Evolutionary conservation across 2,329 filamentous ascomycete species (phyloP).

Genomic region (Albifimbria verrucaria): DNA sequence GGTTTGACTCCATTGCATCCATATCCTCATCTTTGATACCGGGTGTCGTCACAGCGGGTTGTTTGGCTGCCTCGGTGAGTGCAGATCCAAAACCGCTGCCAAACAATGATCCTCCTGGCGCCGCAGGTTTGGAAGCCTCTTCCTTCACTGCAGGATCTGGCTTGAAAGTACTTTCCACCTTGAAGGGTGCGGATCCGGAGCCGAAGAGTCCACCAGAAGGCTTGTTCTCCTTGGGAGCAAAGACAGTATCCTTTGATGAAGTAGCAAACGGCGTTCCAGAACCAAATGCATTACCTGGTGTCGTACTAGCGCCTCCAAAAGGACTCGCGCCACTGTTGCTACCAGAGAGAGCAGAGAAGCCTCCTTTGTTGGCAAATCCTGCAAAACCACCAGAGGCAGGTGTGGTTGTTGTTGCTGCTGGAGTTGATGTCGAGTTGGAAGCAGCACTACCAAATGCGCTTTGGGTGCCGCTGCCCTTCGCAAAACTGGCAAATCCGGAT

Average conservation of each 20-base stretch:
- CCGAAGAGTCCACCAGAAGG: constrained; percentile 36
- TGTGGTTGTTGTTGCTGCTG: too few species aligned
- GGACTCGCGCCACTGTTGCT: constrained; percentile 30
- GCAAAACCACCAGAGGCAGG: constrained; percentile 47
- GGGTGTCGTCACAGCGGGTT: constrained; percentile 30
- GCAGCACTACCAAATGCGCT: constrained; percentile 36
- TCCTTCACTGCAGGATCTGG: constrained; percentile 59
- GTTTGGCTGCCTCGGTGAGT: constrained; percentile 44
- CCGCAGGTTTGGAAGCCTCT: constrained; percentile 49
- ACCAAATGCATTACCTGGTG: constrained; percentile 18
- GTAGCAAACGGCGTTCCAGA: constrained; percentile 20
- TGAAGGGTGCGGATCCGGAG: constrained; percentile 57
- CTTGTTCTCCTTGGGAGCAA: constrained; percentile 24
- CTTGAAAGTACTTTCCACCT: constrained; percentile 66
- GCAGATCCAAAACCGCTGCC: constrained; percentile 59
- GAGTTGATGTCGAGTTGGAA: constrained; percentile 18
- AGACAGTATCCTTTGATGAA: constrained; percentile 20
- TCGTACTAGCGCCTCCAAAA: constrained; percentile 36
- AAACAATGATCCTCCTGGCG: constrained; percentile 50
- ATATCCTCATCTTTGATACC: constrained; percentile 51
- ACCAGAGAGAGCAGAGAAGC: constrained; percentile 48
- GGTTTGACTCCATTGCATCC: constrained; percentile 34
- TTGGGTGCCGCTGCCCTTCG: constrained; percentile 27
- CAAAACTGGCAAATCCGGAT: constrained; percentile 42
- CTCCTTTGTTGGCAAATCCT: constrained; percentile 50